phyloP scores from a whole-genome alignment of 495 filamentous ascomycete species.

The Podospora conica region DNA sequence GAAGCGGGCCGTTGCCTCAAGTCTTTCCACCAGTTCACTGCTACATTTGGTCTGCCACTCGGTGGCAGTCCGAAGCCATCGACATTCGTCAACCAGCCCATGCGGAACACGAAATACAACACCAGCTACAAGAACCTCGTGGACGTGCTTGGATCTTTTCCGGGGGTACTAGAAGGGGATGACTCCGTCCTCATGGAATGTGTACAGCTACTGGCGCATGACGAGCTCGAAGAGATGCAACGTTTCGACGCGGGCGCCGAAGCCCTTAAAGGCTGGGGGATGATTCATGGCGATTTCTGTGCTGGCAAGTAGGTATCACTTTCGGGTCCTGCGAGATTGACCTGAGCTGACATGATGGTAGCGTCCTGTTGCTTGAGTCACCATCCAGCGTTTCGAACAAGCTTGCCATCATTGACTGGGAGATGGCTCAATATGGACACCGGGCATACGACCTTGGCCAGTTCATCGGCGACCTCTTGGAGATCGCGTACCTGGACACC shows the following conservation, averaged over 20 bases:
- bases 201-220: conserved; percentile 18
- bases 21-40: conserved; percentile 38
- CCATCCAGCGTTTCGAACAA: neutral
- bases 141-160: conserved; percentile 41
- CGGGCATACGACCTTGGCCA: conserved; percentile 50
- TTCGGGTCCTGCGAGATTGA: neutral
- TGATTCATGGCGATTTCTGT: conserved; percentile 56
- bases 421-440: conserved; percentile 41
- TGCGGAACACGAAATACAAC: conserved; percentile 46
- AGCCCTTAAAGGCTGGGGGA: conserved; percentile 1
- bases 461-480: conserved; percentile 50
- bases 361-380: conserved; percentile 1
- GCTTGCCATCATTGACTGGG: conserved; percentile 48
- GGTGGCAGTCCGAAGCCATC: no score
- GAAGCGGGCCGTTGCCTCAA: conserved; percentile 41
- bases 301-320: conserved; percentile 40
- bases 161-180: conserved; percentile 11
- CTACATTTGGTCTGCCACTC: conserved; percentile 28
- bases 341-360: neutral
- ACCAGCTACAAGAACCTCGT: conserved; percentile 39
- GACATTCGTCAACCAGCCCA: conserved; percentile 34
- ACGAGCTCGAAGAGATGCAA: conserved; percentile 25
- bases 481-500: conserved; percentile 35
- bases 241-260: neutral
- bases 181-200: conserved; percentile 13